phyloP scores from a whole-genome alignment of 2,329 filamentous ascomycete species.

The Trichocomaceae sp. region DNA sequence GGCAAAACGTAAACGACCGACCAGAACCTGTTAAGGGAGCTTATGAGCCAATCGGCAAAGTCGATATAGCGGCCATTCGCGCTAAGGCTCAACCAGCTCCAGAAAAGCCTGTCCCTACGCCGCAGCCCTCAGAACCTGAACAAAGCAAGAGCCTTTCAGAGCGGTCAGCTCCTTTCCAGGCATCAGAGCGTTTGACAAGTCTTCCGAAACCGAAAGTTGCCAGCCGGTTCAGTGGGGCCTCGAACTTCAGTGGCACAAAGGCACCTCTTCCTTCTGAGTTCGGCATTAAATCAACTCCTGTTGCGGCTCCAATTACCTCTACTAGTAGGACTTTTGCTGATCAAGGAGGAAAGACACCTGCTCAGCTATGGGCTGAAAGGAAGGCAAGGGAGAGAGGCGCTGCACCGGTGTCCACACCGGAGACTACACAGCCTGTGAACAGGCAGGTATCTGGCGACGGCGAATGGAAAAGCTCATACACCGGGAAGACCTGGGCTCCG shows the following conservation, averaged over 20 bases:
- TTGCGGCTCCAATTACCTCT: conserved; percentile 58
- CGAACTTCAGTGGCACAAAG: conserved; percentile 80
- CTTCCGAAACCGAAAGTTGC: conserved; percentile 92
- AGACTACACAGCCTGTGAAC: conserved; percentile 20
- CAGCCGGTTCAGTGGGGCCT: conserved; percentile 71
- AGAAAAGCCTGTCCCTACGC: conserved; percentile 42
- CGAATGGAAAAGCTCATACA: conserved; percentile 88
- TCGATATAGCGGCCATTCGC: conserved; percentile 91
- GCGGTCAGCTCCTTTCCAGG: conserved; percentile 62
- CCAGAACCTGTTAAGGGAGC: conserved; percentile 82
- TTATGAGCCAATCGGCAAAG: conserved; percentile 92
- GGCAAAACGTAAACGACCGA: conserved; percentile 59
- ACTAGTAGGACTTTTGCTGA: conserved; percentile 93
- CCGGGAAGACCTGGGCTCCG: conserved; percentile 81
- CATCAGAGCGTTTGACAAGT: conserved; percentile 72
- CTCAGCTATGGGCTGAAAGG: conserved; percentile 95
- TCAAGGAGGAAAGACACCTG: conserved; percentile 89
- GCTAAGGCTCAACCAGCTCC: conserved; percentile 71
- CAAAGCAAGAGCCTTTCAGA: conserved; percentile 65
- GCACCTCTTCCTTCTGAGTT: conserved; percentile 70
- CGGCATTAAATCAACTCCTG: conserved; percentile 53
- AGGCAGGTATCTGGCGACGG: conserved; percentile 52
- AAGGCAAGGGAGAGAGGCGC: conserved; percentile 66
- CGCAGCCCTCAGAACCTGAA: conserved; percentile 40
- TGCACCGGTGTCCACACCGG: not conserved